phyloP scores from a whole-genome alignment of 805 yeast genomes.

The Ogataea methanolica region DNA sequence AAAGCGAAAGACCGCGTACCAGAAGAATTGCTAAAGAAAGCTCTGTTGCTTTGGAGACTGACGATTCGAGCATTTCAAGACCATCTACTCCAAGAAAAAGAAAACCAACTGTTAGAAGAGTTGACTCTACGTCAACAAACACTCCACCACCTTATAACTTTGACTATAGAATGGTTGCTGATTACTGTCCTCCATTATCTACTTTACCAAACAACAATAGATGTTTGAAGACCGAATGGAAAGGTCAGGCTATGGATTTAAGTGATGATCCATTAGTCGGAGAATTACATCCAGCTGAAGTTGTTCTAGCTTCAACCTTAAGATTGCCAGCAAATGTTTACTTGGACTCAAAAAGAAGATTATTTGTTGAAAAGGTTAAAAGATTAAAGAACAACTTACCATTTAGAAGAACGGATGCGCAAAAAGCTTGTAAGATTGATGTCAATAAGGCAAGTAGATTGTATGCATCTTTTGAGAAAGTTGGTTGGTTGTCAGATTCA shows the following conservation, averaged over 20 bases:
- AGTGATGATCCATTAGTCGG: conserved; percentile 66
- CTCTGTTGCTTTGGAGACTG: conserved; percentile 28
- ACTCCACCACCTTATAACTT: conserved; percentile 45
- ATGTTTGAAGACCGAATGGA: conserved; percentile 91
- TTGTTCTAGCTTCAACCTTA: conserved; percentile 77
- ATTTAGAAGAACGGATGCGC: conserved; percentile 95
- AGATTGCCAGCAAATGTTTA: conserved; percentile 85
- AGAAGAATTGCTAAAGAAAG: conserved; percentile 48
- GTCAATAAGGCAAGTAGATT: conserved; percentile 93
- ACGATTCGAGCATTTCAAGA: conserved; percentile 25
- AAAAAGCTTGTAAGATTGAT: conserved; percentile 95
- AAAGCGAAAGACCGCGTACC: conserved; percentile 52
- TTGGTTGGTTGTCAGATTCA: conserved; percentile 84
- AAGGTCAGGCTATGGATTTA: conserved; percentile 95
- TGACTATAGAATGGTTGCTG: conserved; percentile 71
- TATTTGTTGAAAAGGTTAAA: conserved; percentile 84
- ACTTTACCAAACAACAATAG: conserved; percentile 67
- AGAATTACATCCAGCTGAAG: conserved; percentile 88
- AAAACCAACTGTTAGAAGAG: conserved; percentile 27
- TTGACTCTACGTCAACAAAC: conserved; percentile 24
- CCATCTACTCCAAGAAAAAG: conserved; percentile 34
- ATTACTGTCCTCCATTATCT: conserved; percentile 68
- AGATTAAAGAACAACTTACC: conserved; percentile 66
- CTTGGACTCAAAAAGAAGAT: conserved; percentile 72
- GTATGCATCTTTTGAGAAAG: conserved; percentile 84